Evolutionary conservation across 2,329 filamentous ascomycete genomes (phyloP), one percentile per base, ranked within the genome.

Genomic region (Trematosphaeria pertusa): DNA sequence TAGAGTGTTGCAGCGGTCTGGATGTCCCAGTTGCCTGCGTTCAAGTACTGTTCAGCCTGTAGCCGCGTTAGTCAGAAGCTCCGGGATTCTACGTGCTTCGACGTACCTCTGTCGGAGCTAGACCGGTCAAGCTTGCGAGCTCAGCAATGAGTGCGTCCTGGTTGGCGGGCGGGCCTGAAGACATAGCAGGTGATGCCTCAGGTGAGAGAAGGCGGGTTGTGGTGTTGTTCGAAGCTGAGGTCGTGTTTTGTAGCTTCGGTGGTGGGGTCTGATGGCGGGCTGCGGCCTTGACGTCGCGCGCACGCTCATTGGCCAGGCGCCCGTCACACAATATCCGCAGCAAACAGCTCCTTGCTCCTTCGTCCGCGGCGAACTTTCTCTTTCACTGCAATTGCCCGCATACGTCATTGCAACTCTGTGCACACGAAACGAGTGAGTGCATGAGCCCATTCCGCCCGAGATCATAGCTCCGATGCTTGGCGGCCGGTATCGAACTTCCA

Each of bases 41-140:
- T 63, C 41, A 79, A 69, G 46, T 72, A 72, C 37, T 68, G 66
- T 64, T 77, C 72, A 33, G 76, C 77, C 76, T 79, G 43, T 34
- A 32, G 34, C 4, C 15, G 45, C 33, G 56, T 70, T 60, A 67
- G 62, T 57, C 49, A 56, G 45, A 36, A 48, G 46, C 52, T 52
- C 33, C 36, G 45, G 37, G 43, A 41, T 68, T 68, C 64, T 43
- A 64, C 44, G 57, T 38, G 51, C 48, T 68, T 69, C 63, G 44
- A 57, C 62, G 34, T 63, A 60, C 70, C 52, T 70, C 61, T 45
- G 60, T 48, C 36, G 69, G 59, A 47, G 62, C 56, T 18, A 71
- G 59, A 31, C 69, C 69, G 10, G 69, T 68, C 48, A 73, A 55
- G 43, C 56, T 59, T 48, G 62, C 58, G 39, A 73, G 65, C 59